Evolutionary conservation across 2,329 filamentous ascomycete species (phyloP), one percentile per base, ranked within the genome.

Genomic region (Fusarium nisikadoi): DNA sequence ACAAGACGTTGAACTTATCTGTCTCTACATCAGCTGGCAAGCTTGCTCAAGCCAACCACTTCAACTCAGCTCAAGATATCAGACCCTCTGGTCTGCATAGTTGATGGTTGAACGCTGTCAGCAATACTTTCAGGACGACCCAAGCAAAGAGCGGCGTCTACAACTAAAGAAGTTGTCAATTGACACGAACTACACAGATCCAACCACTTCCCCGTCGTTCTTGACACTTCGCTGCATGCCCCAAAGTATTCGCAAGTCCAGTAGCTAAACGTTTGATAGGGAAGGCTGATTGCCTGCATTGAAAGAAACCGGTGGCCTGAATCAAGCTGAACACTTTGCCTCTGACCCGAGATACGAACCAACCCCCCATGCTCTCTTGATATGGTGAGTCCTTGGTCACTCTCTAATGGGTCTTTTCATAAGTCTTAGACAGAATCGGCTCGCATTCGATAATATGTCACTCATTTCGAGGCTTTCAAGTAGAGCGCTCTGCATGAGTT

Each of bases 401-500:
- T 23, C 6, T 25, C 31, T 13, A 29, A 31, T 31, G 10, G 6
- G n/a, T 5, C 11, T 5, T 4, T 9, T 23, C 6, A 23, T 3
- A 11, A 5, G n/a, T 14, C n/a, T 14, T 8, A 35, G 11, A 14
- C 17, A 35, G 16, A 19, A 35, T 14, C 2, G 3, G 29, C 5
- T 25, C 11, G 3, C 6, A 3, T 20, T 10, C 2, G 6, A 33
- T 23, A n/a, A 50, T 19, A 23, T 2, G n/a, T 8, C 3, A 49
- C 20, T 33, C 3, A 14, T 14, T 17, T 49, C 13, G 16, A 33
- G 29, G n/a, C 16, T 13, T 33, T 2, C 8, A 10, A 4, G 16
- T 2, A 8, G 10, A n/a, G 45, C 5, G 11, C 27, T 13, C 10
- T 33, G 20, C 2, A 3, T 0, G 8, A 23, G 14, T 23, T 31